Evolutionary conservation across 2,329 filamentous ascomycete genomes (phyloP).

Genomic region (Pyrenophora graminea): DNA sequence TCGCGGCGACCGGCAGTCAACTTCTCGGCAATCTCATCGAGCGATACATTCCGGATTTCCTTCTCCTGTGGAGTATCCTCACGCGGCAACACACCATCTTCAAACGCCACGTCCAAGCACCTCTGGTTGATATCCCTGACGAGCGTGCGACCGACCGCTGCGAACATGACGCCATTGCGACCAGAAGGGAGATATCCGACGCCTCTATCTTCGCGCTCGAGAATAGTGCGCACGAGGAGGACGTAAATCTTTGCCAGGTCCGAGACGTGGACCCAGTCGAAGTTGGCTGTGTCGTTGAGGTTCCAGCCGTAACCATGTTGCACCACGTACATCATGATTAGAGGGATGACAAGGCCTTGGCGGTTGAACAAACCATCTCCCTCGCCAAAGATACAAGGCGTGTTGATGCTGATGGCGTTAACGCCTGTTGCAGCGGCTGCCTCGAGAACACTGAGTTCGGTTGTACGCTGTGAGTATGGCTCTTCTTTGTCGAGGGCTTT

Average conservation of each 20-base stretch:
- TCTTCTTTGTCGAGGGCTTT: conserved; percentile 7
- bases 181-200: conserved; percentile 19
- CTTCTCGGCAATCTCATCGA: conserved; percentile 21
- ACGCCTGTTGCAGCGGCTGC: conserved; percentile 13
- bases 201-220: conserved; percentile 20
- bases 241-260: conserved; percentile 23
- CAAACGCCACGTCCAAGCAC: conserved; percentile 22
- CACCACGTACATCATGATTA: conserved; percentile 17
- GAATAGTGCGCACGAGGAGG: conserved; percentile 19
- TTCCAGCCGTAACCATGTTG: conserved; percentile 25
- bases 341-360: conserved; percentile 17
- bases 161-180: conserved; percentile 18
- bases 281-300: conserved; percentile 23
- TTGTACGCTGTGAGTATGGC: conserved; percentile 19
- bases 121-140: conserved; percentile 19
- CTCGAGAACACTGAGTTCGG: conserved; percentile 18
- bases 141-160: conserved; percentile 15
- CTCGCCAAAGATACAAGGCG: conserved; percentile 23
- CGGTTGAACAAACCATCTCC: conserved; percentile 22
- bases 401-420: conserved; percentile 19
- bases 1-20: conserved; percentile 15
- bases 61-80: conserved; percentile 19
- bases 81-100: conserved; percentile 14
- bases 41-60: conserved; percentile 14
- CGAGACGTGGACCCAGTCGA: conserved; percentile 23